phyloP scores from a whole-genome alignment of 768 basidiomycete genomes.

The Symmetrospora coprosmae region DNA sequence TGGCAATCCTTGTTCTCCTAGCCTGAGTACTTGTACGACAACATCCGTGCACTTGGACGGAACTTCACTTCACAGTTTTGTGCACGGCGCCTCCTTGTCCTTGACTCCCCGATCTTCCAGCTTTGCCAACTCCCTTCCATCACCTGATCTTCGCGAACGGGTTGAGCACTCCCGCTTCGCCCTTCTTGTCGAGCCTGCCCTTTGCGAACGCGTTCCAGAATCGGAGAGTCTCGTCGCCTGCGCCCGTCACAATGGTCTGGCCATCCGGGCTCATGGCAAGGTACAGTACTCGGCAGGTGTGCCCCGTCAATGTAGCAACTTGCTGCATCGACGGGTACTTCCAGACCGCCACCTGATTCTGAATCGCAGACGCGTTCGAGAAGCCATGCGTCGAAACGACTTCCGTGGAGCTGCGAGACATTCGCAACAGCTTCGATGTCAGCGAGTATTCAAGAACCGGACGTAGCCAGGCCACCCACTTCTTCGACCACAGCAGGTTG shows the following conservation, averaged over 20 bases:
- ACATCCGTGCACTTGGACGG: no score
- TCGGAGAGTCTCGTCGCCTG: constrained; percentile 87
- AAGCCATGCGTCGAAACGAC: constrained; percentile 96
- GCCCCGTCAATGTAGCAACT: constrained; percentile 86
- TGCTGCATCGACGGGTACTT: constrained; percentile 83
- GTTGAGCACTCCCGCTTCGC: constrained; percentile 27
- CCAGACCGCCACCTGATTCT: constrained; percentile 62
- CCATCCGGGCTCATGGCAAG: constrained; percentile 97
- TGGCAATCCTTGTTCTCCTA: no score
- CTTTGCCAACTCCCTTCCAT: background rate
- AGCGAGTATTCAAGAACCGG: background rate
- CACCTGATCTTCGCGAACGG: constrained; percentile 30
- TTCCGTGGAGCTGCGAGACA: constrained; percentile 67
- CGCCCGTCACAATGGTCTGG: constrained; percentile 94
- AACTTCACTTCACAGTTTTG: no score
- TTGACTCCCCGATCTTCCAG: no score
- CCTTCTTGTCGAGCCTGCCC: constrained; percentile 29
- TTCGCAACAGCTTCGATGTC: background rate
- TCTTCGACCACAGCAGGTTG: constrained; percentile 79
- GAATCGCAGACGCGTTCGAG: constrained; percentile 66
- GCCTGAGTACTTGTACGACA: no score
- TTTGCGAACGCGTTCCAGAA: constrained; percentile 93
- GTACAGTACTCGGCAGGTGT: constrained; percentile 86
- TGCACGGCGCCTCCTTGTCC: no score
- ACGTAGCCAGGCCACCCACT: background rate